Percentiles rank a stretch among this genome's conserved stretches.
Conservation (phyloP, 106 monocot genomes). For the Cymbidium sinense region DNA sequence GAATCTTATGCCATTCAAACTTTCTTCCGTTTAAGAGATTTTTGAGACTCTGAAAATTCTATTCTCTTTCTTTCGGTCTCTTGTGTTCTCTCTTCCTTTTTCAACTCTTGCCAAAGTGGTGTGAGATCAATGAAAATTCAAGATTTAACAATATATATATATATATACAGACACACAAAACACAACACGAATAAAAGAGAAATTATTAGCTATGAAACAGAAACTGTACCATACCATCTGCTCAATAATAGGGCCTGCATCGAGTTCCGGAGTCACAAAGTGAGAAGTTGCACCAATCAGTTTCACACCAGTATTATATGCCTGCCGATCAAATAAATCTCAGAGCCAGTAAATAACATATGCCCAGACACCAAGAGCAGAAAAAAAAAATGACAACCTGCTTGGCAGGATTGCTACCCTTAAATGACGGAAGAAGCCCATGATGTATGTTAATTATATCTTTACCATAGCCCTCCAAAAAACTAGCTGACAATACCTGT, state of each 20-base stretch:
- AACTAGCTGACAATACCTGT: conserved; percentile 71
- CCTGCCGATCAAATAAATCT: conserved; percentile 28
- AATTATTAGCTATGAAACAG: too few relatives aligned
- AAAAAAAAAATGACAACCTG: conserved; percentile 35
- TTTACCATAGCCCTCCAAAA: conserved; percentile 72
- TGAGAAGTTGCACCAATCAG: conserved; percentile 92
- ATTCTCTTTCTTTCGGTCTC: too few relatives aligned
- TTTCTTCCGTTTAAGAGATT: too few relatives aligned
- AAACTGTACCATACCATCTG: conserved; percentile 86
- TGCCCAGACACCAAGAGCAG: not conserved
- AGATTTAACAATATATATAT: too few relatives aligned
- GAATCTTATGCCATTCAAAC: too few relatives aligned
- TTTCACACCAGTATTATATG: conserved; percentile 90
- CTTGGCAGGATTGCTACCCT: conserved; percentile 76
- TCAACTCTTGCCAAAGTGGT: too few relatives aligned
- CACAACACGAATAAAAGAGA: too few relatives aligned
- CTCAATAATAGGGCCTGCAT: conserved; percentile 89
- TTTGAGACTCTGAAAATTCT: too few relatives aligned
- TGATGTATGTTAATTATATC: conserved; percentile 98
- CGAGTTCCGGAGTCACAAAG: conserved; percentile 84
- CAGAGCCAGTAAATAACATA: not conserved
- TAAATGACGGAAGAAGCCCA: conserved; percentile 97
- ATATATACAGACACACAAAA: too few relatives aligned
- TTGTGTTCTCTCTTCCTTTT: too few relatives aligned
- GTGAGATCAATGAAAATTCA: too few relatives aligned